Percentiles rank a stretch among this genome's conserved stretches.
Evolutionary conservation across 202 grass and related monocot species (phyloP).

Genomic region (Hordeum pubiflorum): DNA sequence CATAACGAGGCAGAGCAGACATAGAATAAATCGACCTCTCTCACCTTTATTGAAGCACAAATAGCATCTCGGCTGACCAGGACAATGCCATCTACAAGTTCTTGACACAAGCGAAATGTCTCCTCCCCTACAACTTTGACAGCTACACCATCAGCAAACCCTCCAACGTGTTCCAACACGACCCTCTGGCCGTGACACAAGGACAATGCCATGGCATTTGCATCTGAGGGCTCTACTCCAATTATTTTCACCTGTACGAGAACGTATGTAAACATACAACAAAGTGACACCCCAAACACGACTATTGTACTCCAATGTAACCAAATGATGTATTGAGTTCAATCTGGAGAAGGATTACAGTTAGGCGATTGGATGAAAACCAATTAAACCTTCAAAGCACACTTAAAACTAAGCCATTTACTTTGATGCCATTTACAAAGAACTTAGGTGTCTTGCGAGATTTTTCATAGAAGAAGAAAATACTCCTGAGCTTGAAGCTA

Average conservation of each 20-base stretch:
- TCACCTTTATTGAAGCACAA: constrained; percentile 98
- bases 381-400: background rate
- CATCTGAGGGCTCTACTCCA: constrained; percentile 90
- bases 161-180: constrained; percentile 85
- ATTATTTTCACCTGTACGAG: constrained; percentile 87
- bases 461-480: background rate
- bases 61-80: constrained; percentile 91
- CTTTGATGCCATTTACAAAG: background rate
- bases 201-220: constrained; percentile 98
- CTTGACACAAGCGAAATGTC: constrained; percentile 74
- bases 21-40: background rate
- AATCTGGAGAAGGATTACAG: background rate
- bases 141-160: constrained; percentile 96
- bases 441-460: background rate
- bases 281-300: background rate
- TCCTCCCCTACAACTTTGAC: constrained; percentile 93
- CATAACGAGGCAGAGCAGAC: background rate
- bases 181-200: constrained; percentile 78
- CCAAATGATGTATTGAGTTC: background rate
- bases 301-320: background rate
- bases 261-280: background rate
- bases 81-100: constrained; percentile 94
- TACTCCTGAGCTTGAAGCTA: background rate
- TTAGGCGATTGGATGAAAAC: background rate
- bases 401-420: background rate